phyloP scores from a whole-genome alignment of 768 basidiomycete genomes.

The Phaeotremella fagi region DNA sequence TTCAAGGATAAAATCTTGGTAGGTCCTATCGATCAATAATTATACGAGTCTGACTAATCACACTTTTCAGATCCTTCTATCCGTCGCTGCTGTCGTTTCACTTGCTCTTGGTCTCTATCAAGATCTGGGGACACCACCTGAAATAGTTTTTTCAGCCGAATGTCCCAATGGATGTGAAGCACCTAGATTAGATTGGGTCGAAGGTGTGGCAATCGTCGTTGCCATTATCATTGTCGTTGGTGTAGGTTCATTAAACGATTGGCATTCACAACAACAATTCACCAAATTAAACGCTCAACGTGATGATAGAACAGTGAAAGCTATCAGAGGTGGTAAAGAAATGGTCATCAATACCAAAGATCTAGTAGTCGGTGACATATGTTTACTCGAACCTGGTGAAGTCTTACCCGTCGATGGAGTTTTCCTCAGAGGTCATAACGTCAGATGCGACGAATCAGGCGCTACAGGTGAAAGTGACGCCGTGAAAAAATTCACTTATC shows the following conservation, averaged over 20 bases:
- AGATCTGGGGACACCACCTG: constrained; percentile 71
- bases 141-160: constrained; percentile 46
- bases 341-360: constrained; percentile 69
- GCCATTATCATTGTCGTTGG: constrained; percentile 57
- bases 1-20: constrained; percentile 87
- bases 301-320: constrained; percentile 85
- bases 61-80: constrained; percentile 66
- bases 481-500: constrained; percentile 78
- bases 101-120: constrained; percentile 91
- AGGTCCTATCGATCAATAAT: constrained; percentile 39
- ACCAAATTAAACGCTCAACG: constrained; percentile 85
- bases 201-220: constrained; percentile 60
- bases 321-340: constrained; percentile 66
- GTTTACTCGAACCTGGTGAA: constrained; percentile 88
- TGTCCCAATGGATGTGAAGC: constrained; percentile 51
- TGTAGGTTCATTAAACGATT: constrained; percentile 94
- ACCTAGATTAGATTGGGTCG: constrained; percentile 93
- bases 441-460: constrained; percentile 91
- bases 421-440: constrained; percentile 85
- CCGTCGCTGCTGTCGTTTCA: constrained; percentile 86
- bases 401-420: constrained; percentile 94
- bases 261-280: constrained; percentile 98
- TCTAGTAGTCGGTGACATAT: constrained; percentile 89
- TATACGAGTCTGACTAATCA: constrained; percentile 8
- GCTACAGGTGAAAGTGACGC: constrained; percentile 96